A percentile compares a stretch with the other conserved stretches of the same genome.
Conservation (phyloP, 139 green algal species). For the Haematococcus lacustris region DNA sequence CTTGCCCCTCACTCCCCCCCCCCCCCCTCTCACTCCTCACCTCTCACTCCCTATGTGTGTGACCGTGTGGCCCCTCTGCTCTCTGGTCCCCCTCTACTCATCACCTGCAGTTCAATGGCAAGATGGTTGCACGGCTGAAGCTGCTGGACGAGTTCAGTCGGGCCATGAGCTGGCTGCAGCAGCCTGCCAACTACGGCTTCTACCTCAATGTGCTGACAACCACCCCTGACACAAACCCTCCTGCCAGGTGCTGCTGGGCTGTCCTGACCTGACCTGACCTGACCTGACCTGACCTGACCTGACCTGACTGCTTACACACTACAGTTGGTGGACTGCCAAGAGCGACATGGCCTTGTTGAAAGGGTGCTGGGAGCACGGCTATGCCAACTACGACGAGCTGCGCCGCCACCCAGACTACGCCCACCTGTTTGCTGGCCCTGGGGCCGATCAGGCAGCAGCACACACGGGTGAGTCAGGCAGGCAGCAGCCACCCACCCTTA, state of each 20-base stretch:
- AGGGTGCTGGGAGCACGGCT: conserved; percentile 13
- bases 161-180: conserved; percentile 6
- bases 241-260: conserved; percentile 2
- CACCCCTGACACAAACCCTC: background rate
- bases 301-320: too few relatives aligned
- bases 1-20: too few relatives aligned
- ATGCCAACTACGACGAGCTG: conserved; percentile 9
- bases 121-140: conserved; percentile 3
- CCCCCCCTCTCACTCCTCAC: too few relatives aligned
- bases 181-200: background rate
- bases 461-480: background rate
- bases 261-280: too few relatives aligned
- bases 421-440: background rate
- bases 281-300: too few relatives aligned
- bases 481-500: too few relatives aligned
- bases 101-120: conserved; percentile 11
- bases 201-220: background rate
- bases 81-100: too few relatives aligned
- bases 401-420: background rate
- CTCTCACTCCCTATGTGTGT: too few relatives aligned
- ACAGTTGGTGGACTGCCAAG: conserved; percentile 12
- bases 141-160: conserved; percentile 5
- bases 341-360: conserved; percentile 7
- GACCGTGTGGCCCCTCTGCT: too few relatives aligned
- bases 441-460: background rate